A percentile compares a stretch with the other conserved stretches of the same genome.
These are phyloP conservation scores for Suillus subluteus DNA, from an alignment of 768 basidiomycete genomes.

Conservation along the genomic window DNA sequence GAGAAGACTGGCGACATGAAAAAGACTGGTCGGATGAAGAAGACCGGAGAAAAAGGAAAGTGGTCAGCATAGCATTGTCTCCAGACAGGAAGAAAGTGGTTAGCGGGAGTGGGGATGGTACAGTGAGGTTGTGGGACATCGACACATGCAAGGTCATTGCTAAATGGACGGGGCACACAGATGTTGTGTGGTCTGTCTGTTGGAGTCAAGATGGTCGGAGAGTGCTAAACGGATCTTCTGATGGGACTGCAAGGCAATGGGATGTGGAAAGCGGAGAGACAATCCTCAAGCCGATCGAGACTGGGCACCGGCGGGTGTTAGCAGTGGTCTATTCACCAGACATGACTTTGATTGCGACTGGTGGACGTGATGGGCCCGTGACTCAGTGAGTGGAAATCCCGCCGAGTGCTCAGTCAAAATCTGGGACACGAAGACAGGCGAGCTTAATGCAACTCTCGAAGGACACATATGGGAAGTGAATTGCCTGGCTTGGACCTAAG, in stretches of 20 bases:
- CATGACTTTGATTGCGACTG: conserved; percentile 5
- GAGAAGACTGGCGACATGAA: neutral
- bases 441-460: neutral
- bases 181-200: neutral
- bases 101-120: too few species aligned
- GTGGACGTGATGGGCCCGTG: neutral
- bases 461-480: neutral
- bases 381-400: fast-evolving
- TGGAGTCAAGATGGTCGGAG: neutral
- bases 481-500: conserved; percentile 1
- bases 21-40: neutral
- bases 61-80: too few species aligned
- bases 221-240: neutral
- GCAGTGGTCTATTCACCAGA: conserved; percentile 8
- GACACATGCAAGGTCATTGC: too few species aligned
- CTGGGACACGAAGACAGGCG: conserved; percentile 7
- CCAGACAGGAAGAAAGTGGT: conserved; percentile 18
- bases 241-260: neutral
- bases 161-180: too few species aligned
- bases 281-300: neutral
- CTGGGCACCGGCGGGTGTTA: fast-evolving
- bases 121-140: too few species aligned
- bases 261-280: neutral
- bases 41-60: too few species aligned
- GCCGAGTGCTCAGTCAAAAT: neutral